Percentiles rank a stretch among this genome's conserved stretches.
Evolutionary conservation across 2,329 filamentous ascomycete genomes (phyloP).

Genomic region (Aspergillus terreus): DNA sequence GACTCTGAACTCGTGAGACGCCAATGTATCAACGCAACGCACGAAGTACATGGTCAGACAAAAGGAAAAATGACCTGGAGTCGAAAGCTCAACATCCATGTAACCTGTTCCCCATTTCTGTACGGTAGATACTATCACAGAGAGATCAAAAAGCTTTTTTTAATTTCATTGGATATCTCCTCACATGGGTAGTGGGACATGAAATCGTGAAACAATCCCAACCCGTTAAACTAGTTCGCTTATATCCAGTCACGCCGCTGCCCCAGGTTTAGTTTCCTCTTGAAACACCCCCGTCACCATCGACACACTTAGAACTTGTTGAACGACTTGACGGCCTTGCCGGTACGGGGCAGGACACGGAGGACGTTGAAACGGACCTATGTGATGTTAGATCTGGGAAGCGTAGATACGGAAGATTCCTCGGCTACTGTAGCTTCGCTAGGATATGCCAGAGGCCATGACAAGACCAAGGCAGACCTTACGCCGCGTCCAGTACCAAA

Average conservation of each 20-base stretch:
- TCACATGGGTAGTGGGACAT: slow-evolving; percentile 41
- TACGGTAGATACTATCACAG: slow-evolving; percentile 22
- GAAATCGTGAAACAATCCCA: slow-evolving; percentile 40
- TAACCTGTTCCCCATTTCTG: not conserved
- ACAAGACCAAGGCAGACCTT: not conserved
- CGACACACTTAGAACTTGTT: slow-evolving; percentile 80
- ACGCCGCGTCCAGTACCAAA: not conserved
- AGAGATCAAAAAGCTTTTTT: slow-evolving; percentile 35
- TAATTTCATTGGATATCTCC: slow-evolving; percentile 40
- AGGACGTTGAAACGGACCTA: slow-evolving; percentile 99
- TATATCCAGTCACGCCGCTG: slow-evolving; percentile 38
- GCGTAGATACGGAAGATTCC: not conserved
- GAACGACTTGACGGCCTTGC: slow-evolving; percentile 97
- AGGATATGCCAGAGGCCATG: too few relatives aligned
- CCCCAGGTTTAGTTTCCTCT: slow-evolving; percentile 30
- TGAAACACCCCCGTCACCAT: slow-evolving; percentile 27
- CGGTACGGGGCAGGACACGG: slow-evolving; percentile 93
- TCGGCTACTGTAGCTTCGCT: too few relatives aligned
- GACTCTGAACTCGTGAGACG: too few relatives aligned
- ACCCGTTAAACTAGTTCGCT: slow-evolving; percentile 32
- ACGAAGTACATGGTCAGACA: too few relatives aligned
- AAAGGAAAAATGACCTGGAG: too few relatives aligned
- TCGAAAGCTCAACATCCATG: too few relatives aligned
- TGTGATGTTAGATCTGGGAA: slow-evolving; percentile 16
- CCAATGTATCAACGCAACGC: too few relatives aligned